Evolutionary conservation across 768 basidiomycete genomes (phyloP).

Genomic region (Cystofilobasidium macerans): DNA sequence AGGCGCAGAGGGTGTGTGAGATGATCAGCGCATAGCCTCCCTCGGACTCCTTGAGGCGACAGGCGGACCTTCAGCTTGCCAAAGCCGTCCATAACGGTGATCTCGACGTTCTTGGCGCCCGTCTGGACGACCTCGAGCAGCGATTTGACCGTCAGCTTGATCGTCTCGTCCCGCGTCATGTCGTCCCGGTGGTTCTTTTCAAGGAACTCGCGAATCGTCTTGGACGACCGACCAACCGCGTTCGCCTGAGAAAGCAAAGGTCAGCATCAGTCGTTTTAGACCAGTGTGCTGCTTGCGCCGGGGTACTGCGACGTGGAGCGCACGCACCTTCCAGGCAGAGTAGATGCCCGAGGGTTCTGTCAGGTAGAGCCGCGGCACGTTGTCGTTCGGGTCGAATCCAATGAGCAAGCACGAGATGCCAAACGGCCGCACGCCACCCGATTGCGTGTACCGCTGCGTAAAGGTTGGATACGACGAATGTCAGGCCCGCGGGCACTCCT

Average conservation of each 20-base stretch:
- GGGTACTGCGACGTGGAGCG: too few relatives aligned
- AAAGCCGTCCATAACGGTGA: slow-evolving; percentile 92
- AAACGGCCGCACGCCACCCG: slow-evolving; percentile 94
- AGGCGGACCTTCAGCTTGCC: slow-evolving; percentile 82
- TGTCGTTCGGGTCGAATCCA: slow-evolving; percentile 91
- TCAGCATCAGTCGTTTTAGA: background rate
- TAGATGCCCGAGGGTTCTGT: slow-evolving; percentile 98
- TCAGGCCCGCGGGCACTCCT: background rate
- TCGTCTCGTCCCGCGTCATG: slow-evolving; percentile 72
- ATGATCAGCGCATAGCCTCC: too few relatives aligned
- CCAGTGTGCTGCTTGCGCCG: too few relatives aligned
- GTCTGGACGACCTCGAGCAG: slow-evolving; percentile 97
- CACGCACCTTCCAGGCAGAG: slow-evolving; percentile 86
- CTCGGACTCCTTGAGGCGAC: too few relatives aligned
- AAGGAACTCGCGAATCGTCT: slow-evolving; percentile 94
- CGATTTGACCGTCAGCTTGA: slow-evolving; percentile 90
- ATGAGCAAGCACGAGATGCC: slow-evolving; percentile 94
- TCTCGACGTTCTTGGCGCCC: slow-evolving; percentile 99
- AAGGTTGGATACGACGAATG: too few relatives aligned
- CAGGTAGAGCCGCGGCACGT: slow-evolving; percentile 77
- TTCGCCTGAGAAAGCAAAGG: slow-evolving; percentile 56
- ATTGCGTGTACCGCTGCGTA: slow-evolving; percentile 90
- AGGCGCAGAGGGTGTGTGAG: too few relatives aligned
- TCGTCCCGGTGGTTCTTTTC: slow-evolving; percentile 97
- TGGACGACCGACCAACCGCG: slow-evolving; percentile 93